phyloP scores from a whole-genome alignment of 2,329 filamentous ascomycete genomes.

The Nothopassalora personata region DNA sequence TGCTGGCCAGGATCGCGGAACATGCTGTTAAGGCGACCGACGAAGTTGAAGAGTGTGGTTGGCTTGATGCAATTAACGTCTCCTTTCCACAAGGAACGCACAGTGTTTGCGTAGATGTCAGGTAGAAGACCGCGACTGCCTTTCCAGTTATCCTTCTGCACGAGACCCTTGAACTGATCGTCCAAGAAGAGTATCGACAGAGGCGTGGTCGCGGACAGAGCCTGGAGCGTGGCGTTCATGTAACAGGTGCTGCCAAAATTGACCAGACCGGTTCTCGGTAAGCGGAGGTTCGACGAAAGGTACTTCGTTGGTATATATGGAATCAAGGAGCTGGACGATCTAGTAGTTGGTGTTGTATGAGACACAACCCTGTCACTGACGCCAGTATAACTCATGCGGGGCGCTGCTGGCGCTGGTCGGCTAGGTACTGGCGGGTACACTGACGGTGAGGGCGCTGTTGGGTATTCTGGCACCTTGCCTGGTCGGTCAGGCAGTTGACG shows the following conservation, averaged over 20 bases:
- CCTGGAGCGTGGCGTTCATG: conserved; percentile 86
- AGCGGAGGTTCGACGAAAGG: conserved; percentile 39
- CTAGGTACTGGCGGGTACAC: conserved; percentile 47
- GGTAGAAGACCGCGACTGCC: conserved; percentile 60
- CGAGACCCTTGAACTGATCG: conserved; percentile 56
- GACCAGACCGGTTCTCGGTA: conserved; percentile 65
- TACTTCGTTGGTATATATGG: conserved; percentile 44
- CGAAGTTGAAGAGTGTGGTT: conserved; percentile 52
- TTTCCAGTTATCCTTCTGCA: conserved; percentile 59
- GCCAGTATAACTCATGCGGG: conserved; percentile 70
- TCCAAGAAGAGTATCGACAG: conserved; percentile 60
- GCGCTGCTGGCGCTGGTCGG: conserved; percentile 54
- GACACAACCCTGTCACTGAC: conserved; percentile 55
- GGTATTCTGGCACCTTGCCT: conserved; percentile 26
- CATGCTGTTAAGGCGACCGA: conserved; percentile 58
- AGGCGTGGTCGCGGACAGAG: conserved; percentile 65
- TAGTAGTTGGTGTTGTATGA: conserved; percentile 30
- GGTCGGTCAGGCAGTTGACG: conserved; percentile 33
- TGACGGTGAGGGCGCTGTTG: conserved; percentile 31
- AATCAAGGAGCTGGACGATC: conserved; percentile 35
- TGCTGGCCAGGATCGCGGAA: conserved; percentile 56
- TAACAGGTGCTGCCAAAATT: conserved; percentile 86
- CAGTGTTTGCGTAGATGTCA: conserved; percentile 56
- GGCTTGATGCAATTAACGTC: conserved; percentile 46
- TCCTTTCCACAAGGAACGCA: conserved; percentile 58